A percentile compares a stretch with the other conserved stretches of the same genome.
Conservation (phyloP, 352 stramenopile genomes). For the Globisporangium radiosum region DNA sequence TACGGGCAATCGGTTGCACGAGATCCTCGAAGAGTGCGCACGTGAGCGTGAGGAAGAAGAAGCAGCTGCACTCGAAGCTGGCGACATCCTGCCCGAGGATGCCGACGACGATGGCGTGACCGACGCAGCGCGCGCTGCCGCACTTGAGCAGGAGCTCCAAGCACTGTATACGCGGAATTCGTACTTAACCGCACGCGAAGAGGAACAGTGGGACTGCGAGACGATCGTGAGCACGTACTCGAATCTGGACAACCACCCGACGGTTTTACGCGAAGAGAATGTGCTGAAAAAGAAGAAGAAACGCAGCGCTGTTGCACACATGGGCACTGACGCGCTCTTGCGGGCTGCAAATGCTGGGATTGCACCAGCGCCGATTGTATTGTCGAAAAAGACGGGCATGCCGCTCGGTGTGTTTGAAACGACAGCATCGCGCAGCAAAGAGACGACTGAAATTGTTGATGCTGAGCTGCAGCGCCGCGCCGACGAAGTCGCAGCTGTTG, state of each 20-base stretch:
- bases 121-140: neutral
- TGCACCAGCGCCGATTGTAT: slow-evolving; percentile 49
- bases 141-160: slow-evolving; percentile 13
- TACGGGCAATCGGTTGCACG: slow-evolving; percentile 52
- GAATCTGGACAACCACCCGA: slow-evolving; percentile 97
- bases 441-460: neutral
- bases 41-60: slow-evolving; percentile 57
- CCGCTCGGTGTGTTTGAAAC: slow-evolving; percentile 88
- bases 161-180: slow-evolving; percentile 51
- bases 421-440: neutral
- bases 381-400: slow-evolving; percentile 95
- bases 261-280: slow-evolving; percentile 74
- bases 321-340: slow-evolving; percentile 16
- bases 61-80: slow-evolving; percentile 34
- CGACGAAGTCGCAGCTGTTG: neutral
- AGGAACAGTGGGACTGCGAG: slow-evolving; percentile 94
- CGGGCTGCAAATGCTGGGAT: slow-evolving; percentile 10
- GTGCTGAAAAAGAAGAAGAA: slow-evolving; percentile 81
- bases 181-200: slow-evolving; percentile 54
- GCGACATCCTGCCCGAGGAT: slow-evolving; percentile 17
- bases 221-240: slow-evolving; percentile 98
- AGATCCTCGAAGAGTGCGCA: slow-evolving; percentile 74
- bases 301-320: slow-evolving; percentile 19
- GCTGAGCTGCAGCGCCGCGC: too few species aligned
- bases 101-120: slow-evolving; percentile 23